These are phyloP conservation scores for Fonsecaea monophora DNA, from an alignment of 2,329 filamentous ascomycete species.

Conservation along the genomic window DNA sequence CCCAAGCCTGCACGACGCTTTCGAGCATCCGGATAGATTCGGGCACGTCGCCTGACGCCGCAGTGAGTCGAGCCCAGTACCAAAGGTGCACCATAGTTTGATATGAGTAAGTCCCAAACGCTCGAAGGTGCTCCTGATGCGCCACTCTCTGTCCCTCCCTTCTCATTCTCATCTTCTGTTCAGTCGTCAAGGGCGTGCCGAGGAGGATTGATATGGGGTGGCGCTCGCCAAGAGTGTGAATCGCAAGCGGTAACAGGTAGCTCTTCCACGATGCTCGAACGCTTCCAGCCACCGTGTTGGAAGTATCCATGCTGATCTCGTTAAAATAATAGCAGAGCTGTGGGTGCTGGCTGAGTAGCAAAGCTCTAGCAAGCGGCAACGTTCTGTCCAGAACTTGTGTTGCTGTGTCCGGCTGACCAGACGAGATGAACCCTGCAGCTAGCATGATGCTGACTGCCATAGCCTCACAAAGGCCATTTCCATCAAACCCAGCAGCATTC, in stretches of 20 bases:
- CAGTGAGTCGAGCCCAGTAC: slow-evolving; percentile 14
- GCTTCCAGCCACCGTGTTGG: slow-evolving; percentile 11
- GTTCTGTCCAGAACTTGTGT: slow-evolving; percentile 7
- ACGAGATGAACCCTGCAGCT: slow-evolving; percentile 17
- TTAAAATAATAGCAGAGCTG: slow-evolving; percentile 17
- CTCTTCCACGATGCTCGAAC: slow-evolving; percentile 7
- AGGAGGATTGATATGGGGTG: slow-evolving; percentile 26
- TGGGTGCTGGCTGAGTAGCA: slow-evolving; percentile 22
- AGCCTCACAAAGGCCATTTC: slow-evolving; percentile 11
- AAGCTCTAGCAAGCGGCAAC: slow-evolving; percentile 5
- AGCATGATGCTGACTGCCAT: slow-evolving; percentile 9
- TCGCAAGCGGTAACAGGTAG: slow-evolving; percentile 3
- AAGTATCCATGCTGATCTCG: slow-evolving; percentile 23
- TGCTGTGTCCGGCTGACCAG: slow-evolving; percentile 15
- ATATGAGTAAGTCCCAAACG: slow-evolving; percentile 21
- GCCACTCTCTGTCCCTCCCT: slow-evolving; percentile 11
- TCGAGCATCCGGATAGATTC: slow-evolving; percentile 14
- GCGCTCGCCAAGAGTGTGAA: slow-evolving; percentile 8
- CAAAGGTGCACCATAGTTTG: slow-evolving; percentile 21
- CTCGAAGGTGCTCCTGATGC: slow-evolving; percentile 9
- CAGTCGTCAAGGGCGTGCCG: slow-evolving; percentile 12
- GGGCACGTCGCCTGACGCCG: slow-evolving; percentile 2
- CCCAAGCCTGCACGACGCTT: slow-evolving; percentile 3
- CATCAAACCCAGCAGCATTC: slow-evolving; percentile 9
- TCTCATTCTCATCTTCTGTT: slow-evolving; percentile 17